These are phyloP conservation scores for Trichoderma citrinoviride DNA, from an alignment of 2,329 filamentous ascomycete genomes.

Conservation along the genomic window DNA sequence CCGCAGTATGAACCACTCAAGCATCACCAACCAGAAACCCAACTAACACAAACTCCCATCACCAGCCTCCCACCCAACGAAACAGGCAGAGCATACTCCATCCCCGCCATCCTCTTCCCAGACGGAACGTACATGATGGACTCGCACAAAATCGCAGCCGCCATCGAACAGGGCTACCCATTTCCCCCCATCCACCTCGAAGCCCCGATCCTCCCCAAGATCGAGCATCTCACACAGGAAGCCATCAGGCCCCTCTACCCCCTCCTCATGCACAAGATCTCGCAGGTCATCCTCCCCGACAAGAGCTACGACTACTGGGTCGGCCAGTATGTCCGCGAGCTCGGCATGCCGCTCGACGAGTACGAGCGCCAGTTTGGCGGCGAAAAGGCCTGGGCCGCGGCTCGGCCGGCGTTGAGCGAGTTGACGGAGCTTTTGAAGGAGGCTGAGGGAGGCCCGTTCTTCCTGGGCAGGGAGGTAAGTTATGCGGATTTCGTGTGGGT, in stretches of 20 bases:
- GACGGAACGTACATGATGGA: conserved; percentile 63
- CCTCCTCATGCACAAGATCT: conserved; percentile 49
- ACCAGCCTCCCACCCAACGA: conserved; percentile 21
- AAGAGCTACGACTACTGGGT: conserved; percentile 55
- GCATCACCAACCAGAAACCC: background rate
- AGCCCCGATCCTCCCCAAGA: conserved; percentile 45
- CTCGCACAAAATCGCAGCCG: conserved; percentile 56
- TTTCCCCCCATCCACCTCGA: conserved; percentile 57
- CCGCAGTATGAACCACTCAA: conserved; percentile 44
- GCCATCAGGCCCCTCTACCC: conserved; percentile 37
- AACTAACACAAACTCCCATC: background rate
- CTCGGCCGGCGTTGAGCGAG: conserved; percentile 36
- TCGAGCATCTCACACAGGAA: conserved; percentile 41
- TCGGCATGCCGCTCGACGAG: conserved; percentile 55
- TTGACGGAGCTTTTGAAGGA: conserved; percentile 51
- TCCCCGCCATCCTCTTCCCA: conserved; percentile 54
- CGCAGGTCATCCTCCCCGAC: conserved; percentile 50
- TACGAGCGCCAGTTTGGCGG: conserved; percentile 47
- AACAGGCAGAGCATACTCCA: conserved; percentile 10
- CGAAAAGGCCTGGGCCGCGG: conserved; percentile 48
- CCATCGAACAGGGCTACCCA: conserved; percentile 59
- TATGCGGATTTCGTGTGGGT: conserved; percentile 61
- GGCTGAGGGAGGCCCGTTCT: conserved; percentile 56
- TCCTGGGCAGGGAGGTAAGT: conserved; percentile 53
- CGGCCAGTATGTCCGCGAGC: conserved; percentile 45